These are phyloP conservation scores for Asterophora parasitica DNA, from an alignment of 768 basidiomycete species.

Conservation along the genomic window DNA sequence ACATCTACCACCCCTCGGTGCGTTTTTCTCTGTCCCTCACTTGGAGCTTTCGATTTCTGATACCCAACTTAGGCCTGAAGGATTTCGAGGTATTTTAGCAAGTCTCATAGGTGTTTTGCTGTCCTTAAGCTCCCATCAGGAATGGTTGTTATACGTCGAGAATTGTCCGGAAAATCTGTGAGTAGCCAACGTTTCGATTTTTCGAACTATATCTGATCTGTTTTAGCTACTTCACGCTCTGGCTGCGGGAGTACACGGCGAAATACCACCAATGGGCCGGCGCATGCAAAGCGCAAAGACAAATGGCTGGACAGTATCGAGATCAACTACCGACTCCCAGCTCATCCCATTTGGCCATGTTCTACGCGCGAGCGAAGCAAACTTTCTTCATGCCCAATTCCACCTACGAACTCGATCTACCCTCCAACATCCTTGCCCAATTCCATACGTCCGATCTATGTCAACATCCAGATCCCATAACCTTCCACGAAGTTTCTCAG, in stretches of 20 bases:
- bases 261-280: conserved; percentile 42
- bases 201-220: conserved; percentile 7
- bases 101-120: not conserved
- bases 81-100: conserved; percentile 50
- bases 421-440: conserved; percentile 60
- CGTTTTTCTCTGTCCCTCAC: conserved; percentile 10
- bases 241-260: conserved; percentile 69
- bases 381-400: conserved; percentile 75
- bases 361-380: conserved; percentile 74
- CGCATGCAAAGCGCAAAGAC: conserved; percentile 28
- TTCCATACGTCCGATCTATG: conserved; percentile 42
- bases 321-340: conserved; percentile 37
- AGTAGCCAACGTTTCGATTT: conserved; percentile 20
- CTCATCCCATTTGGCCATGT: conserved; percentile 59
- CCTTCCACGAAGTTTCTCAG: conserved; percentile 56
- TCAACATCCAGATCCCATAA: conserved; percentile 59
- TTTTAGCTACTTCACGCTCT: conserved; percentile 70
- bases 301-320: conserved; percentile 26
- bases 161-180: conserved; percentile 70
- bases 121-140: conserved; percentile 31
- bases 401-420: conserved; percentile 66
- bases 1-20: conserved; percentile 74
- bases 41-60: not conserved
- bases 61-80: conserved; percentile 46
- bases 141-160: conserved; percentile 80